phyloP scores from a whole-genome alignment of 2,329 filamentous ascomycete genomes.

The Ramularia endophylla region DNA sequence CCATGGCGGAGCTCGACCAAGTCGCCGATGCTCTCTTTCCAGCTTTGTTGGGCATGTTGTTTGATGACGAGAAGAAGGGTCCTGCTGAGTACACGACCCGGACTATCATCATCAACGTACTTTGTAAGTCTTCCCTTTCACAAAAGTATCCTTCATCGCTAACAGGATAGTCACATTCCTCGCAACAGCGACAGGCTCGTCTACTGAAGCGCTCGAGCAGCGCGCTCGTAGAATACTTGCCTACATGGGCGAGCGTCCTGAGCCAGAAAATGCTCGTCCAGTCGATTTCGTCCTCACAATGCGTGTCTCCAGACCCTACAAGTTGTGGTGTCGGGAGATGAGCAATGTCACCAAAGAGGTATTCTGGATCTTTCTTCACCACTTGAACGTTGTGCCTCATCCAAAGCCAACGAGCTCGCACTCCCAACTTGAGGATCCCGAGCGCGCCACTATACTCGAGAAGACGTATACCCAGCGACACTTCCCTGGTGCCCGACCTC shows the following conservation, averaged over 20 bases:
- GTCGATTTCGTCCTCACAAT: conserved; percentile 86
- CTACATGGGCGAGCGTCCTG: conserved; percentile 78
- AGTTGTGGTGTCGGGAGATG: conserved; percentile 89
- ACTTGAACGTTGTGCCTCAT: conserved; percentile 77
- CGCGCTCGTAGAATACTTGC: conserved; percentile 68
- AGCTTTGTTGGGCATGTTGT: conserved; percentile 78
- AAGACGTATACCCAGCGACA: conserved; percentile 54
- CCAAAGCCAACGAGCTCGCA: conserved; percentile 33
- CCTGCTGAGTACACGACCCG: conserved; percentile 95
- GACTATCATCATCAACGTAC: conserved; percentile 78
- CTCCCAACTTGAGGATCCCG: conserved; percentile 21
- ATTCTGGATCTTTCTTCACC: conserved; percentile 98
- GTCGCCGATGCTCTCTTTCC: conserved; percentile 81
- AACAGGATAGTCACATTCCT: conserved; percentile 63
- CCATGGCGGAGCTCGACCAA: conserved; percentile 71
- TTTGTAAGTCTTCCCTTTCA: conserved; percentile 46
- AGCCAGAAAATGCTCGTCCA: conserved; percentile 68
- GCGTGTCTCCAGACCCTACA: conserved; percentile 79
- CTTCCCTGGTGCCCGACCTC: conserved; percentile 81
- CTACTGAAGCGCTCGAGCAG: conserved; percentile 43
- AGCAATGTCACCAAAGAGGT: conserved; percentile 94
- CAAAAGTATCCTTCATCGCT: conserved; percentile 4
- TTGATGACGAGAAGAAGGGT: conserved; percentile 96
- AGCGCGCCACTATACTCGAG: conserved; percentile 18
- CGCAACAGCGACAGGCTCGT: conserved; percentile 50